These are phyloP conservation scores for Cladosporium sp. DNA, from an alignment of 2,329 filamentous ascomycete species.

Conservation along the genomic window DNA sequence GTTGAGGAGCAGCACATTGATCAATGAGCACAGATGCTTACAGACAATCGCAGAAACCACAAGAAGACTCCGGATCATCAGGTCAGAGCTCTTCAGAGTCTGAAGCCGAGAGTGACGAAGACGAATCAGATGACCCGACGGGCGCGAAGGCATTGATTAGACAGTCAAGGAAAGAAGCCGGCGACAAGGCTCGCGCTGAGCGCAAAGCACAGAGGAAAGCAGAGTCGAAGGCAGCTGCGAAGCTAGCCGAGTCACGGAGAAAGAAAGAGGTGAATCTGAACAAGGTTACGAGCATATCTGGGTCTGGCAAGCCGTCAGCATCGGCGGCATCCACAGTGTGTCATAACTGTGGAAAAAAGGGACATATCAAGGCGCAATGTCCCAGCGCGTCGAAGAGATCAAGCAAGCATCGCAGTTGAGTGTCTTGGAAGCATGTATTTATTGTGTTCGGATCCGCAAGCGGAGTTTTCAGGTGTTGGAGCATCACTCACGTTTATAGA, in stretches of 20 bases:
- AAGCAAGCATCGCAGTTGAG: constrained; percentile 8
- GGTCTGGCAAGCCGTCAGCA: constrained; percentile 32
- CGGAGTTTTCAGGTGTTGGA: not conserved
- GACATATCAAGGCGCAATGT: constrained; percentile 62
- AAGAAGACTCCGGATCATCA: constrained; percentile 34
- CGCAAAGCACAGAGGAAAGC: constrained; percentile 50
- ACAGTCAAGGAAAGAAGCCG: constrained; percentile 47
- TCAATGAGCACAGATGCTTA: constrained; percentile 22
- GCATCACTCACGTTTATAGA: constrained; percentile 4
- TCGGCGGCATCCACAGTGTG: constrained; percentile 47
- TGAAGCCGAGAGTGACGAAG: constrained; percentile 37
- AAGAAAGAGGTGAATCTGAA: constrained; percentile 69
- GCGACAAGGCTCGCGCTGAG: constrained; percentile 44
- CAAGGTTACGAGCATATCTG: constrained; percentile 55
- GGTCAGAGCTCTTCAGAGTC: constrained; percentile 32
- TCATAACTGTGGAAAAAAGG: constrained; percentile 61
- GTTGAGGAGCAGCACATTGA: not conserved
- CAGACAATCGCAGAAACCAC: constrained; percentile 39
- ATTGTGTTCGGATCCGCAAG: not conserved
- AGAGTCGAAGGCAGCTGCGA: constrained; percentile 50
- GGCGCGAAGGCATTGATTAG: constrained; percentile 46
- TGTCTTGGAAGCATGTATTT: not conserved
- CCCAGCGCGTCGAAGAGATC: constrained; percentile 36
- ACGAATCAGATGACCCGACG: constrained; percentile 45
- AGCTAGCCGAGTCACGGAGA: constrained; percentile 59